Evolutionary conservation across 495 filamentous ascomycete species (phyloP), one percentile per base, ranked within the genome.

Genomic region (Penicillium goetzii): DNA sequence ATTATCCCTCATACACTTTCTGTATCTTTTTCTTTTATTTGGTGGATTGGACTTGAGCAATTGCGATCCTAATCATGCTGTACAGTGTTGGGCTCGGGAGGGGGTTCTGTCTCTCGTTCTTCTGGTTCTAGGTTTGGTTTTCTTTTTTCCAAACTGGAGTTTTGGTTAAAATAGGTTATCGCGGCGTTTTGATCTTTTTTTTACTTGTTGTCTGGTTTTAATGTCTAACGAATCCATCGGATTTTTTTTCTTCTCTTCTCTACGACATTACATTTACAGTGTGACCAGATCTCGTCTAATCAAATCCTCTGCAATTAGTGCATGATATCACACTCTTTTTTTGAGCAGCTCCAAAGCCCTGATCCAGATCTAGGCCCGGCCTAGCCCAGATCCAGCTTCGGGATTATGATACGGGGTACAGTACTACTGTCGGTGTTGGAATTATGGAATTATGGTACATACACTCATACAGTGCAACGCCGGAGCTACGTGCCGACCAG

Each of bases 61-160:
- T 64, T 62, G 63, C 56, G 64, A 56, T 68, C 54, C 50, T 66
- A 67, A 69, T 69, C 40, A 60, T 61, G 34, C 41, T 73, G 70
- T 71, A 73, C 66, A 73, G 68, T 71, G 56, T 49, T 57, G 60
- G 65, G 38, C 53, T 65, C 36, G 58, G 63, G 43, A 19, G 56
- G 57, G 23, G 56, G 14, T 58, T 61, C 41, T 53, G 50, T n/a
- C n/a, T n/a, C n/a, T n/a, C n/a, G 50, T 53, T 33, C 5, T 25
- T 50, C 4, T 53, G 50, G 28, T 50, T 60, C 45, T 50, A 12
- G 21, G 12, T 50, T 52, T 52, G 23, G 50, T 53, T 33, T 7
- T 33, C 1, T 15, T 55, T 23, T 10, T n/a, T 55, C 14, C 3
- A 10, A 51, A 34, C 30, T 59, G 59, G 62, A 41, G 62, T 65